A percentile compares a stretch with the other conserved stretches of the same genome.
These are phyloP conservation scores for Xerocomus amazonicus DNA, from an alignment of 1,284 basidiomycete genomes.

Conservation along the genomic window DNA sequence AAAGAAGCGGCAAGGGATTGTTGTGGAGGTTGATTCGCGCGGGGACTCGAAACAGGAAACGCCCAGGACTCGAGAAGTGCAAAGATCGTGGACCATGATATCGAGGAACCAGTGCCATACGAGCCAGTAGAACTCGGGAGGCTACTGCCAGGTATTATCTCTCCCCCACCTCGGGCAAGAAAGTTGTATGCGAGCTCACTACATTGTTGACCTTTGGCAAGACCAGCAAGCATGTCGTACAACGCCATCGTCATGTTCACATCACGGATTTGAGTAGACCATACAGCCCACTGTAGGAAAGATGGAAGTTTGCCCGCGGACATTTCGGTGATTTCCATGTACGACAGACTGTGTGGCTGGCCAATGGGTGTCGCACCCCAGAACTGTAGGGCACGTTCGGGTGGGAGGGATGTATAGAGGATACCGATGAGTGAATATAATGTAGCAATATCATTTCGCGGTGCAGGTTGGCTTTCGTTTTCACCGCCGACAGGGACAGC, in stretches of 20 bases:
- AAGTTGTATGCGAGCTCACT: slow-evolving; percentile 86
- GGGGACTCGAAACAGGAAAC: slow-evolving; percentile 28
- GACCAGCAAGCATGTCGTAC: slow-evolving; percentile 86
- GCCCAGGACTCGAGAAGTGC: slow-evolving; percentile 53
- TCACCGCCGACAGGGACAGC: slow-evolving; percentile 41
- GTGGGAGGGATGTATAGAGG: slow-evolving; percentile 70
- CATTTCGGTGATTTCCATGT: slow-evolving; percentile 55
- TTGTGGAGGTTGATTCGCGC: slow-evolving; percentile 25
- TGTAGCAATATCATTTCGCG: slow-evolving; percentile 81
- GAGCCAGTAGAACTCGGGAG: slow-evolving; percentile 30
- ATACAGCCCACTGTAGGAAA: slow-evolving; percentile 85
- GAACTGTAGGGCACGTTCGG: slow-evolving; percentile 77
- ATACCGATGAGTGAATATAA: slow-evolving; percentile 82
- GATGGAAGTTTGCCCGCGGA: slow-evolving; percentile 66
- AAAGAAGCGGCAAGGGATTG: slow-evolving; percentile 25
- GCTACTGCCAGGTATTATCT: slow-evolving; percentile 56
- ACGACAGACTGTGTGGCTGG: slow-evolving; percentile 41
- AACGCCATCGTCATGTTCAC: slow-evolving; percentile 72
- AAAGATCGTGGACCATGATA: slow-evolving; percentile 53
- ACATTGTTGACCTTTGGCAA: slow-evolving; percentile 80
- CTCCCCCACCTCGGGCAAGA: slow-evolving; percentile 63
- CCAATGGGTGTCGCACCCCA: slow-evolving; percentile 68
- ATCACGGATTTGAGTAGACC: slow-evolving; percentile 76
- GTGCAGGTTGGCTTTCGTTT: slow-evolving; percentile 35
- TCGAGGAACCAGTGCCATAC: slow-evolving; percentile 33